These are phyloP conservation scores for Tripidium arundinaceum DNA, from an alignment of 202 grass and related monocot genomes.

Conservation along the genomic window DNA sequence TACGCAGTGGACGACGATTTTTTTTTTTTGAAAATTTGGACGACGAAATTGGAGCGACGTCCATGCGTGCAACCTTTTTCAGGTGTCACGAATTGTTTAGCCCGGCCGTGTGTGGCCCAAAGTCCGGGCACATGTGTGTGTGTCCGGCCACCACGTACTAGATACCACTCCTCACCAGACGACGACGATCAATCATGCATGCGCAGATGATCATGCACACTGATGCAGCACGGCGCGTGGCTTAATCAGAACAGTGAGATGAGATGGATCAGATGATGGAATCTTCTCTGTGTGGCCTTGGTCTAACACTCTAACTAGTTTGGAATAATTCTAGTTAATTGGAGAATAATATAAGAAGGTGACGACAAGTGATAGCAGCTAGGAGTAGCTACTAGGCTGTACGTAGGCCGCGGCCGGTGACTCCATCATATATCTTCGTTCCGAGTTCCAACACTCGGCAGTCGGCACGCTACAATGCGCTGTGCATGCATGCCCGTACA, in stretches of 20 bases:
- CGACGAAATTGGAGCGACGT: not conserved
- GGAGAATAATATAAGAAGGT: not conserved
- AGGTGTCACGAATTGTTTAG: conserved; percentile 22
- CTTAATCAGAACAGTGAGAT: not conserved
- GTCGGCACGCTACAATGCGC: too few relatives aligned
- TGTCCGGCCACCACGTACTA: too few relatives aligned
- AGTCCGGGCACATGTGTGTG: conserved; percentile 9
- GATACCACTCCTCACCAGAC: conserved; percentile 9
- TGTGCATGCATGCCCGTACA: not conserved
- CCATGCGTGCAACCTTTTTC: conserved; percentile 1
- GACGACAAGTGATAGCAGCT: too few relatives aligned
- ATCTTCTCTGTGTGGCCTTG: not conserved
- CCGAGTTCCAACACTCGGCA: too few relatives aligned
- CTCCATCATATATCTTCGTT: too few relatives aligned
- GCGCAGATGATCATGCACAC: not conserved
- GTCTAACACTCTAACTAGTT: too few relatives aligned
- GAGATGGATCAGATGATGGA: not conserved
- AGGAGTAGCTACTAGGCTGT: too few relatives aligned
- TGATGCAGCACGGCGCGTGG: not conserved
- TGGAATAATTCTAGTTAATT: not conserved
- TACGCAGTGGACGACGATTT: too few relatives aligned
- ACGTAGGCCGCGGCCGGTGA: too few relatives aligned
- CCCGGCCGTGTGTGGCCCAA: conserved; percentile 11
- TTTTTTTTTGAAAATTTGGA: too few relatives aligned
- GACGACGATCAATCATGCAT: conserved; percentile 19